Percentiles rank a stretch among this genome's conserved stretches.
Evolutionary conservation across 208 protist genomes (phyloP).

Genomic region (Wallacemonas sp.): DNA sequence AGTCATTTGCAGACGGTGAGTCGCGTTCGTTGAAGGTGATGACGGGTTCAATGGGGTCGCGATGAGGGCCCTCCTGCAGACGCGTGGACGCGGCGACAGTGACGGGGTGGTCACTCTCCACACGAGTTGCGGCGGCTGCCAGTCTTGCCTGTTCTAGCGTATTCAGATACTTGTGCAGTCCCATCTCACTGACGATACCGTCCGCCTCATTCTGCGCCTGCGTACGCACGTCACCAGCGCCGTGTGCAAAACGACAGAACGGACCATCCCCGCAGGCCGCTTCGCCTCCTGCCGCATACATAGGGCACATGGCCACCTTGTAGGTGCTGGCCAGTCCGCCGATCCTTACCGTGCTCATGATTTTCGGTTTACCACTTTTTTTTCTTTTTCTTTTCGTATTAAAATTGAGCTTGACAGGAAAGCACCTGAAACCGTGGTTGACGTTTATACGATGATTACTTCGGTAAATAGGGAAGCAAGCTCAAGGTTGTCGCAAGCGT

Average conservation of each 20-base stretch:
- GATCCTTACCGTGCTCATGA: not conserved
- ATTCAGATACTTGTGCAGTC: constrained; percentile 3
- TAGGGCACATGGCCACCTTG: not conserved
- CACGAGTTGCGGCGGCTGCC: too few relatives aligned
- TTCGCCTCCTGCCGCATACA: not conserved
- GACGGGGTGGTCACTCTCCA: too few relatives aligned
- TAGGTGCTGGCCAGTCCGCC: not conserved
- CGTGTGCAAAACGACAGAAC: constrained; percentile 7
- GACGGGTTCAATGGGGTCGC: not conserved
- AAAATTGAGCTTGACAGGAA: too few relatives aligned
- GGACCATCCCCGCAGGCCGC: not conserved
- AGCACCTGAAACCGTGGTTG: too few relatives aligned
- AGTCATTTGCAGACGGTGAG: not conserved
- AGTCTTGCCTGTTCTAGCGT: not conserved
- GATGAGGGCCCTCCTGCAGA: not conserved
- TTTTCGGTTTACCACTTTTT: too few relatives aligned
- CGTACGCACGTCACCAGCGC: not conserved
- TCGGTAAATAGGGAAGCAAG: too few relatives aligned
- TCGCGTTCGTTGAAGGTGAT: not conserved
- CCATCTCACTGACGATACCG: constrained; percentile 16
- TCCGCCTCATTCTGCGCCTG: constrained; percentile 14
- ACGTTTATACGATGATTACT: too few relatives aligned
- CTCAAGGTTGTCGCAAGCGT: too few relatives aligned
- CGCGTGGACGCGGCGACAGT: not conserved
- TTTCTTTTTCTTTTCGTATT: too few relatives aligned